Percentiles rank a stretch among this genome's conserved stretches.
phyloP scores from a whole-genome alignment of 129 eudicot genomes.

The Erigeron canadensis region DNA sequence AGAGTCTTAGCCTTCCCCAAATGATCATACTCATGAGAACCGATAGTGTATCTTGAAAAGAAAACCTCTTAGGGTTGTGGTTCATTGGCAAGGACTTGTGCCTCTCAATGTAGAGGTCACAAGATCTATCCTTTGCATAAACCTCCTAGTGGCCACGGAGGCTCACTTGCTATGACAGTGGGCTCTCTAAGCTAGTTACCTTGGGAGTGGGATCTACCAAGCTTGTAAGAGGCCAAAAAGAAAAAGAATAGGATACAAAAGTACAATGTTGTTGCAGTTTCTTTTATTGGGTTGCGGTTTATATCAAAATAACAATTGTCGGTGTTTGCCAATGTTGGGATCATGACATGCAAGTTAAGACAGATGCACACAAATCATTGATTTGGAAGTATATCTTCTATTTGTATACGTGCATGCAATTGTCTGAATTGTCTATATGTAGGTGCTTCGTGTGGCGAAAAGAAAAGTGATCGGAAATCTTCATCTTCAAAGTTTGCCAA shows the following conservation, averaged over 20 bases:
- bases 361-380: neutral
- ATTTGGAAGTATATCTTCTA: conserved; percentile 8
- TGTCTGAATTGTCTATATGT: conserved; percentile 20
- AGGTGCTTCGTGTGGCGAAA: conserved; percentile 46
- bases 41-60: neutral
- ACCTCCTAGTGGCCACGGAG: too few relatives aligned
- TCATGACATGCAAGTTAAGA: neutral
- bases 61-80: too few relatives aligned
- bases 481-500: conserved; percentile 37
- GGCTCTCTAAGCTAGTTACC: too few relatives aligned
- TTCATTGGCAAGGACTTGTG: too few relatives aligned
- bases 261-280: neutral
- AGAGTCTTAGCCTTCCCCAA: too few relatives aligned
- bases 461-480: conserved; percentile 34
- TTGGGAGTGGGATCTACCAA: too few relatives aligned
- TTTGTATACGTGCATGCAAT: conserved; percentile 10
- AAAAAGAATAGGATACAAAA: conserved; percentile 2
- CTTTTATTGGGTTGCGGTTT: neutral
- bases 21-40: too few relatives aligned
- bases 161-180: too few relatives aligned
- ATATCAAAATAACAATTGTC: neutral
- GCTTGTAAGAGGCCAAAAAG: neutral
- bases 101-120: too few relatives aligned
- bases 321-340: too few relatives aligned
- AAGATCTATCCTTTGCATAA: too few relatives aligned